Conservation (phyloP, 495 filamentous ascomycete genomes). For the Hyaloscypha variabilis region DNA sequence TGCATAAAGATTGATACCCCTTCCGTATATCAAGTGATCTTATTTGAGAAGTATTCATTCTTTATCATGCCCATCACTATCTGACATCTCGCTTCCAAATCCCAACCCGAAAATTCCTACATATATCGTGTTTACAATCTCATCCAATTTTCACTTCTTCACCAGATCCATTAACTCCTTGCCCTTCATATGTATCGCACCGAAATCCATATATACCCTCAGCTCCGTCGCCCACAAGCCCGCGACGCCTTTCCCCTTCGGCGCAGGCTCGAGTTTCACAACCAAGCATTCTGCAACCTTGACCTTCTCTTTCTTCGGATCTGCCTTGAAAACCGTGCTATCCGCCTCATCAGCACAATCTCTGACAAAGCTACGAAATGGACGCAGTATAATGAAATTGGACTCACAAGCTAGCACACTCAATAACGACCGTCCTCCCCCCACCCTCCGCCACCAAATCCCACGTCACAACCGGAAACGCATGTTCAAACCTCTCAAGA, state of each 20-base stretch:
- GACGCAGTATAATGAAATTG: neutral
- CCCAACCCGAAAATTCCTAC: too few relatives aligned
- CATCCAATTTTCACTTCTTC: neutral
- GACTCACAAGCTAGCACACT: neutral
- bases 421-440: neutral
- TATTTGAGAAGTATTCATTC: too few relatives aligned
- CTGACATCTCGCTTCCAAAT: too few relatives aligned
- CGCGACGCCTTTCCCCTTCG: neutral
- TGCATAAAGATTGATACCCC: too few relatives aligned
- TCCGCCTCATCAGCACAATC: neutral
- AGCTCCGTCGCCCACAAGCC: neutral
- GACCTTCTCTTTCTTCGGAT: neutral
- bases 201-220: neutral
- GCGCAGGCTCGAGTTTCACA: neutral
- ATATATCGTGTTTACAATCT: too few relatives aligned
- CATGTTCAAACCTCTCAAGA: neutral
- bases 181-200: neutral
- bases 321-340: neutral
- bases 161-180: neutral
- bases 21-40: too few relatives aligned
- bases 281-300: neutral
- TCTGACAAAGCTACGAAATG: too few relatives aligned
- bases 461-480: neutral
- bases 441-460: neutral
- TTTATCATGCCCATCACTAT: too few relatives aligned